Evolutionary conservation across 78 protist species (phyloP).

Genomic region (Bigelowiella natans): DNA sequence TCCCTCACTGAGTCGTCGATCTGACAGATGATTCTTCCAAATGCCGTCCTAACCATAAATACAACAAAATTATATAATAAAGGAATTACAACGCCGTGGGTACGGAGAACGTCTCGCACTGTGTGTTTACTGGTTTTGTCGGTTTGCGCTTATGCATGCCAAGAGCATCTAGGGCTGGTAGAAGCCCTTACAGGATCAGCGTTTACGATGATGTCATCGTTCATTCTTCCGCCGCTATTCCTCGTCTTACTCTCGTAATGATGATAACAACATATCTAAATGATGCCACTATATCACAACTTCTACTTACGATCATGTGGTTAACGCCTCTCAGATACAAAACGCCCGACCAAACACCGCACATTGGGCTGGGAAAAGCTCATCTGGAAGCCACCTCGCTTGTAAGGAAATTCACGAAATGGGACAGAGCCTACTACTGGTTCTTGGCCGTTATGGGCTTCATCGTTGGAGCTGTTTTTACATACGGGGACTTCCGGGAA

Average conservation of each 20-base stretch:
- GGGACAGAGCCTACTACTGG: neutral
- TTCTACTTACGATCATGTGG: too few relatives aligned
- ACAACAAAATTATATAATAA: too few relatives aligned
- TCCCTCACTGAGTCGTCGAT: too few relatives aligned
- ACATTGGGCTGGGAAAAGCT: too few relatives aligned
- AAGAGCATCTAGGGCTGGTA: neutral
- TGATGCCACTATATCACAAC: too few relatives aligned
- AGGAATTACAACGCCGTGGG: neutral
- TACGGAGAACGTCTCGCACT: neutral
- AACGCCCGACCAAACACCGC: too few relatives aligned
- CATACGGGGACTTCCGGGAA: too few relatives aligned
- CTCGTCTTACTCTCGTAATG: neutral
- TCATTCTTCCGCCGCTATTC: neutral
- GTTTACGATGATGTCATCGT: neutral
- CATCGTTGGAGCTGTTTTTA: neutral
- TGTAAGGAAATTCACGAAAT: neutral
- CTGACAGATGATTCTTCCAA: too few relatives aligned
- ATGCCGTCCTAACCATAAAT: too few relatives aligned
- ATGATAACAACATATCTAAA: too few relatives aligned
- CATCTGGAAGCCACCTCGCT: too few relatives aligned
- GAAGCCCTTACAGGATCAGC: neutral
- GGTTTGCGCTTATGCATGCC: neutral
- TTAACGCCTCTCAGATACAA: too few relatives aligned
- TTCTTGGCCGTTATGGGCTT: neutral
- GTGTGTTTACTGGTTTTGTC: neutral